Evolutionary conservation across 345 rosid species (phyloP).

Genomic region (Triadica sebifera): DNA sequence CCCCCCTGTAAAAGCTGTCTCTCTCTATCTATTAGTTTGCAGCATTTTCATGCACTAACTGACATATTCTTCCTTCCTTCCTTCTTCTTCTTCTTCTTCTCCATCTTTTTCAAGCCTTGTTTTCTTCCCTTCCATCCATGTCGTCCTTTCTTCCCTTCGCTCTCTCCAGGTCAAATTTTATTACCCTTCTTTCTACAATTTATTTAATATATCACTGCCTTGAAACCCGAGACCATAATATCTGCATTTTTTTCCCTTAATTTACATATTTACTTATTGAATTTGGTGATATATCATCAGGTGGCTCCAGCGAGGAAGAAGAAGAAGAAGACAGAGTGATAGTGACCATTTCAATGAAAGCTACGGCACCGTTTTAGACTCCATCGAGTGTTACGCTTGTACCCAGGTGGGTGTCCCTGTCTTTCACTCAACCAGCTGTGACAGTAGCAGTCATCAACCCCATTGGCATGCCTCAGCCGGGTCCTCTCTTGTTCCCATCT

Average conservation of each 20-base stretch:
- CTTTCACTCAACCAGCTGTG: conserved; percentile 47
- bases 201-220: no score
- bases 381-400: conserved; percentile 36
- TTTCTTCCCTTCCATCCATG: no score
- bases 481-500: conserved; percentile 35
- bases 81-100: no score
- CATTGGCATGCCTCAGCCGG: conserved; percentile 47
- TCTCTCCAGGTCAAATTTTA: neutral
- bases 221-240: no score
- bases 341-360: neutral
- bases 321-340: neutral
- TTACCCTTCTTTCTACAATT: neutral
- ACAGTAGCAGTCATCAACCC: conserved; percentile 28
- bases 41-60: neutral
- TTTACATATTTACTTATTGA: neutral
- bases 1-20: no score
- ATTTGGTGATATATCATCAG: neutral
- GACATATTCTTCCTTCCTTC: neutral
- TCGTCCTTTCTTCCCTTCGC: neutral
- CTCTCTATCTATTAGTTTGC: neutral
- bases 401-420: conserved; percentile 37
- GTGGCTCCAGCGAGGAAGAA: neutral
- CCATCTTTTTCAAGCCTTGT: no score
- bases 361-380: neutral
- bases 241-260: neutral